Evolutionary conservation across 2,329 filamentous ascomycete species (phyloP).

Genomic region (Trematosphaeria pertusa): DNA sequence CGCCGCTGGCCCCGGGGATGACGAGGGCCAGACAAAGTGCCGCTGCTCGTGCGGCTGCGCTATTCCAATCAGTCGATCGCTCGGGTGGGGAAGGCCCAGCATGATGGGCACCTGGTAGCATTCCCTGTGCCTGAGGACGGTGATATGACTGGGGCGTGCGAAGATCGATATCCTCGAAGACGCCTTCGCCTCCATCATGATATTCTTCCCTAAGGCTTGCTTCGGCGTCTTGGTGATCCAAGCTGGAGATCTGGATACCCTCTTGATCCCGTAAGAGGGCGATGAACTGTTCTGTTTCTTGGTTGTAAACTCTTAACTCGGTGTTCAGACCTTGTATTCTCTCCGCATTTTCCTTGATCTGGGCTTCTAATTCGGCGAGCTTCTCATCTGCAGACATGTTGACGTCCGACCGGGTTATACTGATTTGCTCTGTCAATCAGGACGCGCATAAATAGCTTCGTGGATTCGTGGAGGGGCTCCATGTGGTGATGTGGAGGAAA

Average conservation of each 20-base stretch:
- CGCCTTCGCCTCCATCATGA: neutral
- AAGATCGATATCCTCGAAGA: neutral
- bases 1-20: conserved; percentile 8
- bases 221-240: neutral
- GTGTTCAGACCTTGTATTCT: neutral
- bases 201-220: neutral
- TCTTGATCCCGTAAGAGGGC: conserved; percentile 1
- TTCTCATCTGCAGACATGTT: neutral
- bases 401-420: too few species aligned
- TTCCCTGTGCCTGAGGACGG: neutral
- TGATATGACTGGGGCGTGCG: neutral
- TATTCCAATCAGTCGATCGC: neutral
- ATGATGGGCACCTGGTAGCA: conserved; percentile 9
- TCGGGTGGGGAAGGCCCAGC: too few species aligned
- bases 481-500: neutral
- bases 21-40: conserved; percentile 2
- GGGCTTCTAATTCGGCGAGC: conserved; percentile 5
- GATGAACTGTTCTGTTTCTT: conserved; percentile 1
- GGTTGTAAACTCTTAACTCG: conserved; percentile 2
- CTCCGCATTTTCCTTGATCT: neutral
- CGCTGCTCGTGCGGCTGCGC: neutral
- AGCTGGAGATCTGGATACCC: neutral
- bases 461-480: neutral
- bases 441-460: too few species aligned
- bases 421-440: too few species aligned